A percentile compares a stretch with the other conserved stretches of the same genome.
Evolutionary conservation across 2,329 filamentous ascomycete species (phyloP).

Genomic region (Torrubiella hemipterigena): DNA sequence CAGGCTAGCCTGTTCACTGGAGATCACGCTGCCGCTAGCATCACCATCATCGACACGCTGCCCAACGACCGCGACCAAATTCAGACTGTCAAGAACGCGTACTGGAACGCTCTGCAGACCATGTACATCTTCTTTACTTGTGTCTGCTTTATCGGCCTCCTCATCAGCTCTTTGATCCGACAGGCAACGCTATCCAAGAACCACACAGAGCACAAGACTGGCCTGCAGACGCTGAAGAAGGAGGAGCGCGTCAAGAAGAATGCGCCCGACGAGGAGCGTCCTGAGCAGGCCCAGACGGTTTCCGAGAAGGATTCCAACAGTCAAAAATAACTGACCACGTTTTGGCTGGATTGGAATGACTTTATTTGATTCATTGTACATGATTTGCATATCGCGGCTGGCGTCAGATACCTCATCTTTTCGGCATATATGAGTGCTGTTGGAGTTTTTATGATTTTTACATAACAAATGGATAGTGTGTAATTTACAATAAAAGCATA

Average conservation of each 20-base stretch:
- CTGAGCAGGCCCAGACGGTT: no score
- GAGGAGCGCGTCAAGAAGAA: neutral
- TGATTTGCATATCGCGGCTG: no score
- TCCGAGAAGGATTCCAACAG: no score
- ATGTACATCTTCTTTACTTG: constrained; percentile 48
- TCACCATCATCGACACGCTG: constrained; percentile 42
- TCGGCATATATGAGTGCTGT: no score
- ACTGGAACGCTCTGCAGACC: constrained; percentile 34
- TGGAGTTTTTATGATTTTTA: no score
- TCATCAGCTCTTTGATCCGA: constrained; percentile 34
- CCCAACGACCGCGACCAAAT: constrained; percentile 31
- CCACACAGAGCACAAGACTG: constrained; percentile 47
- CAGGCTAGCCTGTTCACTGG: constrained; percentile 42
- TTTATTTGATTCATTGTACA: no score
- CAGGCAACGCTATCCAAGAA: constrained; percentile 39
- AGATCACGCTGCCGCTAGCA: constrained; percentile 46
- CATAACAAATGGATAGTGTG: no score
- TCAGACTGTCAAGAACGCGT: constrained; percentile 29
- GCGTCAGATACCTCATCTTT: no score
- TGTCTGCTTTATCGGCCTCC: constrained; percentile 33
- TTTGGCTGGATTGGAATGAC: no score
- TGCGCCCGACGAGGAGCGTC: neutral
- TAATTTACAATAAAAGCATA: no score
- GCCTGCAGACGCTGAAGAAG: constrained; percentile 19
- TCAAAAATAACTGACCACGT: no score